These are phyloP conservation scores for Boletellus sp. DNA, from an alignment of 768 basidiomycete species.

Conservation along the genomic window DNA sequence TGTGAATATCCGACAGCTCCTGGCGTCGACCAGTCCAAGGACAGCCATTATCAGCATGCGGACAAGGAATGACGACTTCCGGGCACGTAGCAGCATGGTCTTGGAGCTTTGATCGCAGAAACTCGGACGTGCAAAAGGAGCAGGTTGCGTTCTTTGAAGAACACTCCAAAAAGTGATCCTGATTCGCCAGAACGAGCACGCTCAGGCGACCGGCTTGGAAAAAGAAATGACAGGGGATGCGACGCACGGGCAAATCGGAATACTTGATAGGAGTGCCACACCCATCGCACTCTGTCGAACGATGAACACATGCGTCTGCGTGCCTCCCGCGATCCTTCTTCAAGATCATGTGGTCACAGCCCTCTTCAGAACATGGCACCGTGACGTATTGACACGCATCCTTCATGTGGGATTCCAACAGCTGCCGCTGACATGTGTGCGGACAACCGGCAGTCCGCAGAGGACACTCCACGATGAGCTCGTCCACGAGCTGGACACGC, in stretches of 20 bases:
- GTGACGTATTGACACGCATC: constrained; percentile 57
- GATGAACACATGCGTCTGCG: constrained; percentile 35
- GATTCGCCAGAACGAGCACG: background rate
- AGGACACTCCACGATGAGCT: constrained; percentile 71
- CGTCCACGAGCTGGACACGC: constrained; percentile 67
- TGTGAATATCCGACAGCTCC: constrained; percentile 35
- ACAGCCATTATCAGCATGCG: constrained; percentile 50
- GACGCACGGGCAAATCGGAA: constrained; percentile 38
- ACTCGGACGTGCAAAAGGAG: constrained; percentile 37
- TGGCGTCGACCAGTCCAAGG: constrained; percentile 47
- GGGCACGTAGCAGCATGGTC: constrained; percentile 40
- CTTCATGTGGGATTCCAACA: constrained; percentile 58
- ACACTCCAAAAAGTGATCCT: constrained; percentile 42
- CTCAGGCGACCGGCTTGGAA: constrained; percentile 2
- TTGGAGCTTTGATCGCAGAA: constrained; percentile 33
- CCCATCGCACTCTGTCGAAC: constrained; percentile 37
- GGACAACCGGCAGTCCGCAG: constrained; percentile 57
- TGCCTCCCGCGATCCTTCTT: constrained; percentile 48
- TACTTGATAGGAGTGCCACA: constrained; percentile 34
- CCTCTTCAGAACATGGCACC: constrained; percentile 46
- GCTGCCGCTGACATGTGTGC: constrained; percentile 63
- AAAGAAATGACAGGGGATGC: background rate
- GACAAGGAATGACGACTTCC: constrained; percentile 38
- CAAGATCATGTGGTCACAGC: constrained; percentile 43
- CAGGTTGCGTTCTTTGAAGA: constrained; percentile 37